Base-by-base conservation (phyloP, 345 rosid species). In the Lepidium africanum region DNA sequence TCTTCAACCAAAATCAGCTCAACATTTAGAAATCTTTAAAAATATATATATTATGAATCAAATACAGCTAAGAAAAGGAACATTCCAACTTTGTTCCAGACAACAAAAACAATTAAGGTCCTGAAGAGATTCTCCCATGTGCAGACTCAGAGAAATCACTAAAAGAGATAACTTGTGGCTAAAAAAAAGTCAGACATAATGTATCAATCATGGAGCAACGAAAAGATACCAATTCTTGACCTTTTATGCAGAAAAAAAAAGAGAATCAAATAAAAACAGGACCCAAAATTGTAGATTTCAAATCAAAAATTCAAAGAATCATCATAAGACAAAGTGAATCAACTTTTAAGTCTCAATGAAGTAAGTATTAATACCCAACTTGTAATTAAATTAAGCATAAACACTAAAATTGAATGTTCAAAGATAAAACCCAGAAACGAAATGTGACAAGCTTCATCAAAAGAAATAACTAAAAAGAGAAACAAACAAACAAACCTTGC, bases 401-500 rank as follows among this genome's bases (percentile, higher is more conserved):
- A 21, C 27, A 56, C 72, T 50, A 48, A 61, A 30, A 21, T 30
- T 30, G 33, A 4, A 30, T 30, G 33, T 30, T 30, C 33, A 30
- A 6, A 30, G 33, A 30, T 6, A 30, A 30, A 30, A 38, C 75
- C 69, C 72, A 67, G 16, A 70, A 52, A 40, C 61, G 10, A 42
- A 62, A 60, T 51, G 49, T 59, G 67, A 30, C 33, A 30, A 30
- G 7, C 33, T 30, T 4, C 7, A 30, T 30, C 33, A 30, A 30
- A 5, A 14, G 39, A 63, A 27, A 27, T 27, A 27, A 9, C 19
- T 8, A 35, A 5, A 37, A 15, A 39, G 40, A 54, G 59, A 19
- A 58, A 67, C 50, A 14, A 55, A 67, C 50, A 14, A 55, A 19
- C 63, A 25, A 53, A 87, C 98, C 92, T 87, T 85, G 65, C 98